Evolutionary conservation across 2,329 filamentous ascomycete species (phyloP), one percentile per base, ranked within the genome.

Genomic region (Penicillium sp.): DNA sequence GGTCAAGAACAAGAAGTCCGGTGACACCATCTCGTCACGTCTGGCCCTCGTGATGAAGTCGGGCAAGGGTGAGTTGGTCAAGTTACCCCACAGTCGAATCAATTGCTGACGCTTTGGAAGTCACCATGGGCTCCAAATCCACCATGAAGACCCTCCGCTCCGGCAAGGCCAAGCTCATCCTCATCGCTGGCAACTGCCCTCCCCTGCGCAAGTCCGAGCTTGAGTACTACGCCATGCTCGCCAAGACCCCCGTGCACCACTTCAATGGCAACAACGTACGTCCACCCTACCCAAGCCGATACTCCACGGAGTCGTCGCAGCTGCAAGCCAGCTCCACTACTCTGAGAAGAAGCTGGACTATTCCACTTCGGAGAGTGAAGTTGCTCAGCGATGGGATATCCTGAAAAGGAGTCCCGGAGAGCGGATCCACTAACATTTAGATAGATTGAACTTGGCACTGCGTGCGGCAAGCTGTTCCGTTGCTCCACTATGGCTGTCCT

Each of bases 191-290:
- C 75, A 97, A 98, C 82, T 95, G 90, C 59, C 90, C 91, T 68
- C 93, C 93, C 73, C 87, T 98, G 64, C 84, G 91, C 74, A 98
- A 98, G 86, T 88, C 83, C 66, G 93, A 97, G 81, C 84, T 96
- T 53, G 91, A 97, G 79, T 97, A 80, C 76, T 89, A 90, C 79
- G 81, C 81, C 71, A 94, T 94, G 88, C 75, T 94, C 66, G 84
- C 84, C 72, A 95, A 97, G 84, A 87, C 86, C 64, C 83, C 86
- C 57, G 93, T 97, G 65, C 93, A 98, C 81, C 93, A 98, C 81
- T 97, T 96, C 79, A 81, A 81, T 62, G 93, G 93, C 67, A 96
- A 94, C 84, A 98, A 97, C 83, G 93, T 97, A 86, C 85, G 93
- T 89, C 26, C 21, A 39, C 33, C 36, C 41, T 29, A 36, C 36